Percentiles rank a stretch among this genome's conserved stretches.
Evolutionary conservation across 2,329 filamentous ascomycete species (phyloP).

Genomic region (Phialocephala subalpina): DNA sequence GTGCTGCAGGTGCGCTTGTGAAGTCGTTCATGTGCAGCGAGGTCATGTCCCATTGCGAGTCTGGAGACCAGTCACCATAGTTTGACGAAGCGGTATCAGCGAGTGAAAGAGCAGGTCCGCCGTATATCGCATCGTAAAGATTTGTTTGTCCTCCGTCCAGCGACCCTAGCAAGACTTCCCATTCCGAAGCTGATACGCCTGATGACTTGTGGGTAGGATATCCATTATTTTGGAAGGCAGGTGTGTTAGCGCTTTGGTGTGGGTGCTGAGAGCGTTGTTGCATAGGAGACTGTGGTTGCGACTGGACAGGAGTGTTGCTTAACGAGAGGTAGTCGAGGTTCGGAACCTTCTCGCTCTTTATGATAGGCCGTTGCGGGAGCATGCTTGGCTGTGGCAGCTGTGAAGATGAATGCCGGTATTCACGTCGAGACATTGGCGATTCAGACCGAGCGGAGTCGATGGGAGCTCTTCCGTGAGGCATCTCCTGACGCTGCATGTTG

Average conservation of each 20-base stretch:
- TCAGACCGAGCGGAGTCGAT: conserved; percentile 37
- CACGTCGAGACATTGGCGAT: conserved; percentile 49
- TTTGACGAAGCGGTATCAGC: conserved; percentile 33
- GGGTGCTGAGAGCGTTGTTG: conserved; percentile 41
- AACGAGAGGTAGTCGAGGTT: conserved; percentile 69
- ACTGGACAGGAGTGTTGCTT: conserved; percentile 54
- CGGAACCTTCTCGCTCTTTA: conserved; percentile 43
- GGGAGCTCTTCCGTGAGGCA: conserved; percentile 38
- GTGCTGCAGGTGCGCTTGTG: conserved; percentile 45
- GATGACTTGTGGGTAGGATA: conserved; percentile 49
- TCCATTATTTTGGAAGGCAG: conserved; percentile 42
- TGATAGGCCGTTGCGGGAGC: conserved; percentile 26
- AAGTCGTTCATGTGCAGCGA: conserved; percentile 51
- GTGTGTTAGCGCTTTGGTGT: conserved; percentile 50
- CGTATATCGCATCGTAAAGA: conserved; percentile 86
- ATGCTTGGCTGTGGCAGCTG: conserved; percentile 32
- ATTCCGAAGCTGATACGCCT: conserved; percentile 71
- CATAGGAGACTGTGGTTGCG: conserved; percentile 57
- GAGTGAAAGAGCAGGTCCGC: conserved; percentile 58
- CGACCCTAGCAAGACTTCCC: conserved; percentile 82
- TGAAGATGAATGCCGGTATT: conserved; percentile 45
- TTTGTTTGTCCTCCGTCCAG: conserved; percentile 83
- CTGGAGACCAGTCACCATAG: conserved; percentile 60
- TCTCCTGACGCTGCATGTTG: conserved; percentile 31
- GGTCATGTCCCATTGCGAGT: conserved; percentile 56